Percentiles rank a stretch among this genome's conserved stretches.
Conservation (phyloP, 2,329 filamentous ascomycete species). For the Botryotinia globosa region DNA sequence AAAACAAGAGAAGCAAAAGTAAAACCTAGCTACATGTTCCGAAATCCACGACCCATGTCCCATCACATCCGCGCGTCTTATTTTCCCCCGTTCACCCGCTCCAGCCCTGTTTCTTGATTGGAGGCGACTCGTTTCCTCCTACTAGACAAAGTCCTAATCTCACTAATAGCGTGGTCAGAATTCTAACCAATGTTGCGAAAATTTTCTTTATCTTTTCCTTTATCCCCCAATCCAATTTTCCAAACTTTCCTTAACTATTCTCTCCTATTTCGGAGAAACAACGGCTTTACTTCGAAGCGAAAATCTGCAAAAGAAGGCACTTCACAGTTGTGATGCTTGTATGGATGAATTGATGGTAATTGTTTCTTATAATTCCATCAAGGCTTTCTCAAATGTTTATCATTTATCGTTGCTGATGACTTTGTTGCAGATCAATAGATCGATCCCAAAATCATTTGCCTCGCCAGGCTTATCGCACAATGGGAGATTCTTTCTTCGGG, state of each 20-base stretch:
- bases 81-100: neutral
- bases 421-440: neutral
- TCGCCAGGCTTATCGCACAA: neutral
- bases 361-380: neutral
- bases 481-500: neutral
- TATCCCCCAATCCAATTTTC: neutral
- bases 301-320: neutral
- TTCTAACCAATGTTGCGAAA: neutral
- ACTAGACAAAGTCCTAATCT: neutral
- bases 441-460: neutral
- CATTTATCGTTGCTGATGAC: neutral
- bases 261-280: neutral
- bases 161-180: neutral
- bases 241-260: neutral
- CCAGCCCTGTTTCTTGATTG: neutral
- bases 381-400: too few species aligned
- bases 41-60: neutral
- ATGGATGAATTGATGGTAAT: neutral
- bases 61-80: too few species aligned
- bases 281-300: constrained; percentile 2
- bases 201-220: neutral
- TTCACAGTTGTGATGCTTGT: neutral
- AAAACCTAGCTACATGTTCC: neutral
- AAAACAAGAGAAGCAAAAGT: neutral
- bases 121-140: neutral